Conservation (phyloP, 1,284 basidiomycete genomes). For the Singerocomus inundabilis region DNA sequence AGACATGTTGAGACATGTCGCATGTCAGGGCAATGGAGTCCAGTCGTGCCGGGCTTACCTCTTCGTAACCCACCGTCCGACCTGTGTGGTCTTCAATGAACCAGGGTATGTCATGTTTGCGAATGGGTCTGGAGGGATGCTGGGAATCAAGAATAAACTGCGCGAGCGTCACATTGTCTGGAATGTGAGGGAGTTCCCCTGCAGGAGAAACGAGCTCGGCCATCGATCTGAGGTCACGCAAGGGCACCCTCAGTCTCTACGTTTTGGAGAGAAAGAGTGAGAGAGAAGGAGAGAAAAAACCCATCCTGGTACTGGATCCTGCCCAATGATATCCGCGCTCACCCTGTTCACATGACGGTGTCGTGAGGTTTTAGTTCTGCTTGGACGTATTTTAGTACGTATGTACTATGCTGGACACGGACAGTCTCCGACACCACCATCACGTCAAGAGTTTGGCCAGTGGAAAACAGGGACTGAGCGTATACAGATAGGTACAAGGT, state of each 20-base stretch:
- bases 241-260: not conserved
- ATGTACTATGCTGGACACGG: too few species aligned
- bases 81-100: conserved; percentile 63
- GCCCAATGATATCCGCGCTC: not conserved
- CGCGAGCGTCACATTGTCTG: conserved; percentile 64
- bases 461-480: too few species aligned
- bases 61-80: conserved; percentile 40
- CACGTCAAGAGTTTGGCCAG: too few species aligned
- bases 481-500: too few species aligned
- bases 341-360: not conserved
- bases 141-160: conserved; percentile 66
- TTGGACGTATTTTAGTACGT: too few species aligned
- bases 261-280: not conserved
- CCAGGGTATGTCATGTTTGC: conserved; percentile 46
- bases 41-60: conserved; percentile 39
- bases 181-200: conserved; percentile 47
- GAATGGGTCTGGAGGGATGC: conserved; percentile 48
- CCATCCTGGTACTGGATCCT: too few species aligned
- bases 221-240: conserved; percentile 28
- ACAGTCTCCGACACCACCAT: too few species aligned
- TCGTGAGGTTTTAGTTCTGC: too few species aligned
- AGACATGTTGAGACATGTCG: too few species aligned
- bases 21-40: too few species aligned
- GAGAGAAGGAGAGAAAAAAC: too few species aligned
- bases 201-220: conserved; percentile 39